phyloP scores from a whole-genome alignment of 805 yeast genomes.

The Candida verbasci region DNA sequence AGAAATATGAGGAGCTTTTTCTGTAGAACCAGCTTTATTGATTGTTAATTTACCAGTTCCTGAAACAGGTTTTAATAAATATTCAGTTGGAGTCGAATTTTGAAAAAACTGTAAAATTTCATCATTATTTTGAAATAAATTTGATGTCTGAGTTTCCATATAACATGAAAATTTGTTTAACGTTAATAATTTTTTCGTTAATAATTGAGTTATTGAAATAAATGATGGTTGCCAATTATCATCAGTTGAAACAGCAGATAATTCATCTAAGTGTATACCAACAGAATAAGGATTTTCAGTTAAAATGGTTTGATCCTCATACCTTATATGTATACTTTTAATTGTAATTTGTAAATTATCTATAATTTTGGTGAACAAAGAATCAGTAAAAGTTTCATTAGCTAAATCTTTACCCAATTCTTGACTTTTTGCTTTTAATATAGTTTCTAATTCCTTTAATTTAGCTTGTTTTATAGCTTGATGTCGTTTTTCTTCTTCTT shows the following conservation, averaged over 20 bases:
- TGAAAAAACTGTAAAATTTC: slow-evolving; percentile 47
- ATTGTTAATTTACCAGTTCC: slow-evolving; percentile 81
- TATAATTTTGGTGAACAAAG: slow-evolving; percentile 80
- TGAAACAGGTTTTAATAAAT: slow-evolving; percentile 77
- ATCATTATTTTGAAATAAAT: slow-evolving; percentile 35
- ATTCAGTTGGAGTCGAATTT: slow-evolving; percentile 24
- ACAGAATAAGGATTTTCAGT: slow-evolving; percentile 74
- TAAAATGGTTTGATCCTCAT: slow-evolving; percentile 74
- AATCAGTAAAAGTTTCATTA: slow-evolving; percentile 81
- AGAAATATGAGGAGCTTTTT: slow-evolving; percentile 60
- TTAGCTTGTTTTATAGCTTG: slow-evolving; percentile 63
- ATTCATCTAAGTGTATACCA: slow-evolving; percentile 78
- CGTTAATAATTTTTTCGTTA: slow-evolving; percentile 73
- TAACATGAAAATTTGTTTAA: slow-evolving; percentile 73
- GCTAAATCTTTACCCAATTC: slow-evolving; percentile 32
- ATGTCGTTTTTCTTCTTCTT: slow-evolving; percentile 56
- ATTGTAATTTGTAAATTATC: slow-evolving; percentile 91
- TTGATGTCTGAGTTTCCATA: slow-evolving; percentile 65
- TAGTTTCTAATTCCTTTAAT: slow-evolving; percentile 59
- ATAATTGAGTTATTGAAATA: slow-evolving; percentile 60
- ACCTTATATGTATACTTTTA: slow-evolving; percentile 85
- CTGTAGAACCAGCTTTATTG: slow-evolving; percentile 74
- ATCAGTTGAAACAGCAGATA: slow-evolving; percentile 90
- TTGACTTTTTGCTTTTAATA: slow-evolving; percentile 45
- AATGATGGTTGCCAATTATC: slow-evolving; percentile 81